A percentile compares a stretch with the other conserved stretches of the same genome.
These are phyloP conservation scores for Hortaea werneckii DNA, from an alignment of 2,329 filamentous ascomycete genomes.

Conservation along the genomic window DNA sequence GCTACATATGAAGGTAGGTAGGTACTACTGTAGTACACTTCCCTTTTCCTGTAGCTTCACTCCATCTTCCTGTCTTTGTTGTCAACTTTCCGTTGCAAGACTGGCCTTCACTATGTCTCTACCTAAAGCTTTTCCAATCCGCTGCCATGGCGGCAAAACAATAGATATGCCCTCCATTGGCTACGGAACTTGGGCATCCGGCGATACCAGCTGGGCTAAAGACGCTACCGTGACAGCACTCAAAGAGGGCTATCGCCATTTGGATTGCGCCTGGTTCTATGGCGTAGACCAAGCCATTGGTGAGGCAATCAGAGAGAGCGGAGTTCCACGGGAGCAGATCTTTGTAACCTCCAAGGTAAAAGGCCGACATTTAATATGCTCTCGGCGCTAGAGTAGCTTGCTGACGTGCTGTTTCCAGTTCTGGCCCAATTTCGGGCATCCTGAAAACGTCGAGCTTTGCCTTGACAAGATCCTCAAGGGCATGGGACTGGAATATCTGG, in stretches of 20 bases:
- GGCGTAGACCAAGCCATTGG: conserved; percentile 13
- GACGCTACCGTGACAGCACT: conserved; percentile 13
- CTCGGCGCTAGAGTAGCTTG: not conserved
- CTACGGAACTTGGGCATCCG: conserved; percentile 18
- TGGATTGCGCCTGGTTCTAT: conserved; percentile 21
- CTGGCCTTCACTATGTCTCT: conserved; percentile 11
- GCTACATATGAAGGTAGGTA: not conserved
- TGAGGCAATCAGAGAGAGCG: conserved; percentile 14
- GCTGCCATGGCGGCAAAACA: conserved; percentile 13
- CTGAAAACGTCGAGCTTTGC: conserved; percentile 16
- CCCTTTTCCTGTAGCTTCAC: not conserved
- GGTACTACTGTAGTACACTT: not conserved
- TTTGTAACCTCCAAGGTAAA: conserved; percentile 12
- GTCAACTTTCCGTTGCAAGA: not conserved
- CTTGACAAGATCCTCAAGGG: conserved; percentile 30
- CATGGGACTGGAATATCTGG: conserved; percentile 32
- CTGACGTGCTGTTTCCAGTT: conserved; percentile 1
- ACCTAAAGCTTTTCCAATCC: conserved; percentile 13
- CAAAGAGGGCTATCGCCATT: conserved; percentile 18
- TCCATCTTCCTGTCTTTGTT: not conserved
- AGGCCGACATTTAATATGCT: not conserved
- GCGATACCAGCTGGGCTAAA: conserved; percentile 15
- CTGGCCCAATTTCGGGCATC: conserved; percentile 15
- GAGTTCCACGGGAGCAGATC: conserved; percentile 16
- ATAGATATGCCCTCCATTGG: conserved; percentile 17